phyloP scores from a whole-genome alignment of 176 grass and related monocot species.

The Aegilops speltoides region DNA sequence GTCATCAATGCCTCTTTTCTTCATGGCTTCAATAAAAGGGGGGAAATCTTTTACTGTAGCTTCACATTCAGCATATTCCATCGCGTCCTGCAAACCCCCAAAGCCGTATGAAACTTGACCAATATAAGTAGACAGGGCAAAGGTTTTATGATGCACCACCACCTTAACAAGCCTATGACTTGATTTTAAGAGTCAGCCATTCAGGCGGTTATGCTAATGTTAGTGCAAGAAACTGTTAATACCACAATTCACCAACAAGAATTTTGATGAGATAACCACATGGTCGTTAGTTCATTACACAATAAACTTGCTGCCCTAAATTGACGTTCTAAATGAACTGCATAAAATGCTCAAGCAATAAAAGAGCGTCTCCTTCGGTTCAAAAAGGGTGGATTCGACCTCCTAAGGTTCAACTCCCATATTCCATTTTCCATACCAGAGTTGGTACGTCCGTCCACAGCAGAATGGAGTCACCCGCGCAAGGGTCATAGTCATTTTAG shows the following conservation, averaged over 20 bases:
- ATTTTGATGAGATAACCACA: not conserved
- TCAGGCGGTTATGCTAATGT: not conserved
- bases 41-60: slow-evolving; percentile 89
- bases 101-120: not conserved
- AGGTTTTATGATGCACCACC: not conserved
- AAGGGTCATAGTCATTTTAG: too few species aligned
- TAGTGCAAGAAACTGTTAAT: not conserved
- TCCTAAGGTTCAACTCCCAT: too few species aligned
- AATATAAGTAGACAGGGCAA: not conserved
- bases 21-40: slow-evolving; percentile 97
- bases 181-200: not conserved
- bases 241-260: not conserved
- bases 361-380: not conserved
- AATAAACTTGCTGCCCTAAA: not conserved
- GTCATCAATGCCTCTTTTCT: slow-evolving; percentile 97
- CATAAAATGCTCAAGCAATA: not conserved
- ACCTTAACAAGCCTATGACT: not conserved
- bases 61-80: slow-evolving; percentile 99
- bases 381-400: too few species aligned
- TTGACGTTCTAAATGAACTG: not conserved
- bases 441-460: too few species aligned
- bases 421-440: too few species aligned
- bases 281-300: not conserved
- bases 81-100: slow-evolving; percentile 57
- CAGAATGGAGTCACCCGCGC: too few species aligned